A percentile compares a stretch with the other conserved stretches of the same genome.
Evolutionary conservation across 176 grass and related monocot genomes (phyloP).

Genomic region (Musa troglodytarum): DNA sequence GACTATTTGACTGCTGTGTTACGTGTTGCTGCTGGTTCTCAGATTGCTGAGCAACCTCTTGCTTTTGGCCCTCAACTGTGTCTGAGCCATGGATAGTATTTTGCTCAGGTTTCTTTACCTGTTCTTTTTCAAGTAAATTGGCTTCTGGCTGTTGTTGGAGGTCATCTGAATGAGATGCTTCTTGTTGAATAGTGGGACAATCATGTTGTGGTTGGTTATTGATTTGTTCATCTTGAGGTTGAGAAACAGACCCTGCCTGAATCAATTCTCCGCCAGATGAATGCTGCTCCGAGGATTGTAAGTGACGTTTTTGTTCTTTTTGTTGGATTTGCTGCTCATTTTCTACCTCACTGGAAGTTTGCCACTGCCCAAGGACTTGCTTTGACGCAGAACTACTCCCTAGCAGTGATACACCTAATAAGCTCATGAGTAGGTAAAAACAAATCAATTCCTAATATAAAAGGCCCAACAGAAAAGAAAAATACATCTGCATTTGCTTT

Average conservation of each 20-base stretch:
- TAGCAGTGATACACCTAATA: slow-evolving; percentile 41
- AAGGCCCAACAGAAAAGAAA: not conserved
- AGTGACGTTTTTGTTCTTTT: slow-evolving; percentile 30
- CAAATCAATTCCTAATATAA: slow-evolving; percentile 4
- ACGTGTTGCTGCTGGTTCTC: slow-evolving; percentile 32
- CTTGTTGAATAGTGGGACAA: slow-evolving; percentile 28
- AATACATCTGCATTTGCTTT: no score
- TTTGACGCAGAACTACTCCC: slow-evolving; percentile 37
- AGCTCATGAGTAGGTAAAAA: slow-evolving; percentile 18
- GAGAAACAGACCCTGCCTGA: slow-evolving; percentile 20
- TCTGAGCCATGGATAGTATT: slow-evolving; percentile 4
- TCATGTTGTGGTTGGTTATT: slow-evolving; percentile 28
- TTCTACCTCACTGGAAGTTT: slow-evolving; percentile 36
- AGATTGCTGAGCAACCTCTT: slow-evolving; percentile 12
- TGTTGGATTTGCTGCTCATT: slow-evolving; percentile 46
- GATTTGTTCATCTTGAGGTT: slow-evolving; percentile 16
- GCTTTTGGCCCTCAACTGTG: not conserved
- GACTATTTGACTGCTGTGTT: slow-evolving; percentile 40
- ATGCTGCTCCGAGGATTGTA: slow-evolving; percentile 30
- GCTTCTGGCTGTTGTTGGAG: not conserved
- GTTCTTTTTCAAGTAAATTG: slow-evolving; percentile 20
- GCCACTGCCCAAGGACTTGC: slow-evolving; percentile 39
- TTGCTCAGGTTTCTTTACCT: slow-evolving; percentile 44
- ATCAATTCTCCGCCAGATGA: slow-evolving; percentile 34
- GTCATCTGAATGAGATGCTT: slow-evolving; percentile 13